Conservation (phyloP, 495 filamentous ascomycete species). For the Hyaloscypha bicolor region DNA sequence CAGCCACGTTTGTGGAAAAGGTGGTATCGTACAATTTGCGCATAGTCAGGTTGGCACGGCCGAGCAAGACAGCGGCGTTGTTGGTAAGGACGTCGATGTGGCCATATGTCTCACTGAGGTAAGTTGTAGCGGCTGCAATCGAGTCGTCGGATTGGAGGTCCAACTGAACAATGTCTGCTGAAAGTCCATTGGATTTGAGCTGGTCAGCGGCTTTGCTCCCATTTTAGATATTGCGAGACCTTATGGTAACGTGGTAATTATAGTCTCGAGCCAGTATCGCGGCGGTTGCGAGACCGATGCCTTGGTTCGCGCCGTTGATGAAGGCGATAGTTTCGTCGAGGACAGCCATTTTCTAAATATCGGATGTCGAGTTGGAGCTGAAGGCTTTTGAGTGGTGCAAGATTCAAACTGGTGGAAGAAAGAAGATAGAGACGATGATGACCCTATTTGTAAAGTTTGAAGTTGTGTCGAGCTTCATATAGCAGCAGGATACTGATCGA, state of each 20-base stretch:
- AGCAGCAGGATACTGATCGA: neutral
- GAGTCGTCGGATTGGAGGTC: constrained; percentile 46
- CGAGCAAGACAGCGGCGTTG: constrained; percentile 30
- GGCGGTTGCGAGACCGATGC: constrained; percentile 56
- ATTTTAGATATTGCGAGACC: constrained; percentile 35
- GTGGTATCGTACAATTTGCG: constrained; percentile 37
- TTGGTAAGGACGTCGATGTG: constrained; percentile 16
- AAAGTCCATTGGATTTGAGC: constrained; percentile 30
- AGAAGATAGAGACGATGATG: too few species aligned
- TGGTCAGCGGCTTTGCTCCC: constrained; percentile 32
- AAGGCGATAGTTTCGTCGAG: constrained; percentile 43
- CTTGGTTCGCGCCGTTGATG: constrained; percentile 58
- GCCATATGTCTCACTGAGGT: constrained; percentile 24
- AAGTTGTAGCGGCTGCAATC: constrained; percentile 40
- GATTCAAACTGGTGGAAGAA: neutral
- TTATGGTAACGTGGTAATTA: constrained; percentile 52
- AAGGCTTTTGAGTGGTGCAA: neutral
- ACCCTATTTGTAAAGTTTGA: too few species aligned
- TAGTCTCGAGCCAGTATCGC: constrained; percentile 48
- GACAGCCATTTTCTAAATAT: constrained; percentile 1
- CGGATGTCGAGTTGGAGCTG: neutral
- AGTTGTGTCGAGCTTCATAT: neutral
- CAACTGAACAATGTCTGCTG: constrained; percentile 35
- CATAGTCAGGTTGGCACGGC: constrained; percentile 8
- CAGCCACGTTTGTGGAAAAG: constrained; percentile 45